A percentile compares a stretch with the other conserved stretches of the same genome.
Evolutionary conservation across 331 rosid genomes (phyloP).

Genomic region (Quercus phellos): DNA sequence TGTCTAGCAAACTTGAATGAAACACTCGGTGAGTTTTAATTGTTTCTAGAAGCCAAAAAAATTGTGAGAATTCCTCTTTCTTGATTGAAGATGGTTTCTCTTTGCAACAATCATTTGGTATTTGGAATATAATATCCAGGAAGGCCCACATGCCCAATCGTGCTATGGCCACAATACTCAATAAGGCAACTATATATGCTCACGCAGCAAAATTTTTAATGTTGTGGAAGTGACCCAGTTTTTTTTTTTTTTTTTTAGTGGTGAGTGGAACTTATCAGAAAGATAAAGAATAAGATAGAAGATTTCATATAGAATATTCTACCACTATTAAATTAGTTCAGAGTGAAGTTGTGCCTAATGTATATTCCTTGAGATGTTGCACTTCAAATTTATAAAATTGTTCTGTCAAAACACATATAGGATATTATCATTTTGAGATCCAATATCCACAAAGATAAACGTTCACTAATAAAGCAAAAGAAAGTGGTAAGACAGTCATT

Average conservation of each 20-base stretch:
- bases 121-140: conserved; percentile 28
- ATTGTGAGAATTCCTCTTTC: not conserved
- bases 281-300: not conserved
- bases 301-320: not conserved
- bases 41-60: conserved; percentile 20
- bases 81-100: conserved; percentile 30
- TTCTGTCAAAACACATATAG: no score
- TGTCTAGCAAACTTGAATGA: not conserved
- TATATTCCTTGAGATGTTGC: not conserved
- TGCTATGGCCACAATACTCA: not conserved
- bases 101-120: conserved; percentile 34
- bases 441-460: no score
- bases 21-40: not conserved
- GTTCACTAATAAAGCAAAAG: no score
- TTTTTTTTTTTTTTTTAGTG: conserved; percentile 22
- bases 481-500: no score
- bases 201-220: conserved; percentile 21
- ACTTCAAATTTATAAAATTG: no score
- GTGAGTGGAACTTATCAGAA: conserved; percentile 29
- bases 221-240: conserved; percentile 22
- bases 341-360: conserved; percentile 21
- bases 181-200: conserved; percentile 5
- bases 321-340: not conserved
- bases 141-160: conserved; percentile 52
- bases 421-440: no score